A percentile compares a stretch with the other conserved stretches of the same genome.
Conservation (phyloP, 2,329 filamentous ascomycete genomes). For the Aspergillus ustus region DNA sequence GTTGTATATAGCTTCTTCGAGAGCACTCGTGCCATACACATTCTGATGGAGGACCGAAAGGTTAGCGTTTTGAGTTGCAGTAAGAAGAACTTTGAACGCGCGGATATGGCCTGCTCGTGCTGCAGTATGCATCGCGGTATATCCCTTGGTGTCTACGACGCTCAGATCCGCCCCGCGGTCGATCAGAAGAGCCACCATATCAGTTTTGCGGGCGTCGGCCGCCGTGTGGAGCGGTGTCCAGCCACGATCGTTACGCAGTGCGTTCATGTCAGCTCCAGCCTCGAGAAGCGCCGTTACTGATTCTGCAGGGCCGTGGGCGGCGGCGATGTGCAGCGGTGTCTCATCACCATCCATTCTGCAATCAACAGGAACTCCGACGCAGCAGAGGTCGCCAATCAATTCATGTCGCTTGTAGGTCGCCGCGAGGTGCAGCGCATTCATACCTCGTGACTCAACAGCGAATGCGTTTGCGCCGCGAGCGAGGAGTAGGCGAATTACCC, state of each 20-base stretch:
- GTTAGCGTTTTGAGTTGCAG: not conserved
- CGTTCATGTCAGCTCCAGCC: not conserved
- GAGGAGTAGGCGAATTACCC: not conserved
- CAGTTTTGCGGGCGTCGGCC: not conserved
- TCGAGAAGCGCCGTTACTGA: not conserved
- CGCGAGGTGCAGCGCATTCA: not conserved
- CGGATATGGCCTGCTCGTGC: not conserved
- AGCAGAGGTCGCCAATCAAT: not conserved
- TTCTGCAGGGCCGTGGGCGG: too few species aligned
- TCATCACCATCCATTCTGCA: not conserved
- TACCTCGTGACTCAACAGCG: not conserved
- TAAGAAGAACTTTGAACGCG: not conserved
- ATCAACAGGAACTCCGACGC: not conserved
- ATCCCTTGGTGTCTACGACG: not conserved
- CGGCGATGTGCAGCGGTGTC: not conserved
- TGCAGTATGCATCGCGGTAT: not conserved
- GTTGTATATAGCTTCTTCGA: not conserved
- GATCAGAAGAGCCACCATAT: not conserved
- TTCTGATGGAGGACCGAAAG: not conserved
- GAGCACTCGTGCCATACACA: not conserved
- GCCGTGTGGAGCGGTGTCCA: not conserved
- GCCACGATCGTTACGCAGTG: not conserved
- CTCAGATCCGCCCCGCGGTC: not conserved
- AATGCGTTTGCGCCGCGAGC: not conserved
- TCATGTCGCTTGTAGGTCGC: not conserved